These are phyloP conservation scores for Immersiella caudata DNA, from an alignment of 495 filamentous ascomycete species.

Conservation along the genomic window DNA sequence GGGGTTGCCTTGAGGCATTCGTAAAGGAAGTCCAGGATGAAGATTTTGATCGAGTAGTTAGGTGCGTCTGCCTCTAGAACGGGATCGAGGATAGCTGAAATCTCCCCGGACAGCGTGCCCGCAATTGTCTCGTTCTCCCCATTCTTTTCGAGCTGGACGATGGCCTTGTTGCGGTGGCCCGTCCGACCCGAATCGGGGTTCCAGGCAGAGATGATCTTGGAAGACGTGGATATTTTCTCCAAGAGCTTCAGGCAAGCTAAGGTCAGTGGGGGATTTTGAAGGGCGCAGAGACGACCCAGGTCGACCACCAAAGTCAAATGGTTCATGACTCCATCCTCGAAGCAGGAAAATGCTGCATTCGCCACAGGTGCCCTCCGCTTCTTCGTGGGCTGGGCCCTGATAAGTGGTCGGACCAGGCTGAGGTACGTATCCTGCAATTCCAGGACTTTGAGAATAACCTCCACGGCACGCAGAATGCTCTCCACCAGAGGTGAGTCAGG, in stretches of 20 bases:
- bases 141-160: constrained; percentile 73
- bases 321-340: constrained; percentile 89
- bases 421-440: constrained; percentile 90
- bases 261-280: constrained; percentile 74
- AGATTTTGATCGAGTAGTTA: constrained; percentile 73
- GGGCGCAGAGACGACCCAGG: constrained; percentile 80
- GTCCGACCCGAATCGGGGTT: constrained; percentile 50
- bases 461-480: constrained; percentile 70
- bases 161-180: constrained; percentile 72
- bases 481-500: constrained; percentile 75
- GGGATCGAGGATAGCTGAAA: constrained; percentile 65
- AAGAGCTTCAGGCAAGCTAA: constrained; percentile 76
- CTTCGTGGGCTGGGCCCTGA: constrained; percentile 51
- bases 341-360: constrained; percentile 74
- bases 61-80: constrained; percentile 63
- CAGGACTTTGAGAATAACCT: constrained; percentile 78
- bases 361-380: constrained; percentile 53
- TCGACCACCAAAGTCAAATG: constrained; percentile 74
- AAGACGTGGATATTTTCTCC: constrained; percentile 80
- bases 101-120: constrained; percentile 64
- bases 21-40: constrained; percentile 80
- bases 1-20: constrained; percentile 71
- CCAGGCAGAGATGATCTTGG: constrained; percentile 66
- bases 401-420: constrained; percentile 76
- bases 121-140: constrained; percentile 71